Conservation (phyloP, 371 early-diverging fungal genomes). For the Sporodiniella umbellata region DNA sequence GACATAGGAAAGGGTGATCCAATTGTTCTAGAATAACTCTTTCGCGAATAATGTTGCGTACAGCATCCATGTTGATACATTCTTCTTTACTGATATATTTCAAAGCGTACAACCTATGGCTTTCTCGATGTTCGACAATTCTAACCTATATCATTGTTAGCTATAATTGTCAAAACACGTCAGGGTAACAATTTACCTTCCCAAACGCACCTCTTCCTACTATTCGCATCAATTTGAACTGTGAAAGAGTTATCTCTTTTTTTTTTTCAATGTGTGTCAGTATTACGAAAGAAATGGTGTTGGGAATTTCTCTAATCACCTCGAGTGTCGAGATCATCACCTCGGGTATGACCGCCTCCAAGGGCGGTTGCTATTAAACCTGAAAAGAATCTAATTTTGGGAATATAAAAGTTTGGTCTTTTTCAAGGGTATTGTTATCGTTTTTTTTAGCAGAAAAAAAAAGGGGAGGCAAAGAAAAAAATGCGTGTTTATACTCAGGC, state of each 20-base stretch:
- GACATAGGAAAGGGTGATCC: constrained; percentile 75
- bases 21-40: constrained; percentile 75
- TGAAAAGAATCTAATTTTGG: constrained; percentile 48
- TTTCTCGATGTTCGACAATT: constrained; percentile 70
- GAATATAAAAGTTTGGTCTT: background rate
- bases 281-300: too few relatives aligned
- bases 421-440: too few relatives aligned
- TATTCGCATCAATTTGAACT: constrained; percentile 66
- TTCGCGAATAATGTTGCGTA: constrained; percentile 77
- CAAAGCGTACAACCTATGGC: constrained; percentile 68
- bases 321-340: constrained; percentile 29
- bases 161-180: background rate
- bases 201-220: constrained; percentile 79
- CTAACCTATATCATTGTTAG: constrained; percentile 52
- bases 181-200: constrained; percentile 63
- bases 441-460: background rate
- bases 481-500: too few relatives aligned
- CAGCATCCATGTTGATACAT: constrained; percentile 75
- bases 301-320: too few relatives aligned
- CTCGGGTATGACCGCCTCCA: constrained; percentile 26
- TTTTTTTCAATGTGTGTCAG: constrained; percentile 5
- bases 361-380: constrained; percentile 44
- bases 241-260: constrained; percentile 50
- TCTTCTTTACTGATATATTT: constrained; percentile 84
- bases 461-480: too few relatives aligned